A percentile compares a stretch with the other conserved stretches of the same genome.
Conservation (phyloP, 306 rosid species). For the Cicer yamashitae region DNA sequence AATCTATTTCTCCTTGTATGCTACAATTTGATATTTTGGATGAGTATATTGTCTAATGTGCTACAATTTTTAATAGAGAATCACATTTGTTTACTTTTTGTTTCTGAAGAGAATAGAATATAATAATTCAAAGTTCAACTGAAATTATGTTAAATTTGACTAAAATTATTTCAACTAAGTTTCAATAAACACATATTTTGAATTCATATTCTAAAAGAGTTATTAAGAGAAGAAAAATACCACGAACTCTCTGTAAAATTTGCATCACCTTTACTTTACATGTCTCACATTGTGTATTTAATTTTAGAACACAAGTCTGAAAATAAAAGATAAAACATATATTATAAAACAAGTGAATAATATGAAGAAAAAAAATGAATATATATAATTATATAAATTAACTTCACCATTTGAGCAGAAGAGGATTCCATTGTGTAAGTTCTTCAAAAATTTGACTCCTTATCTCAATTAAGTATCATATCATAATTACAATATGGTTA, state of each 20-base stretch:
- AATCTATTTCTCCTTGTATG: too few species aligned
- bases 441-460: not conserved
- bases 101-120: too few species aligned
- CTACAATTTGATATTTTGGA: too few species aligned
- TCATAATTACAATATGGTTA: not conserved
- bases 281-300: slow-evolving; percentile 48
- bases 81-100: not conserved
- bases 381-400: not conserved
- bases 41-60: not conserved
- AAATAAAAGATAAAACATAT: slow-evolving; percentile 4
- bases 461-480: not conserved
- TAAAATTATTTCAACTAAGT: too few species aligned
- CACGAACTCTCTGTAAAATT: slow-evolving; percentile 45
- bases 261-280: slow-evolving; percentile 51
- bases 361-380: not conserved
- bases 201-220: not conserved
- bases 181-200: not conserved
- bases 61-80: slow-evolving; percentile 11
- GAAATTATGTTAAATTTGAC: too few species aligned
- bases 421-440: slow-evolving; percentile 48
- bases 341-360: not conserved
- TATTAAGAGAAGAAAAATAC: slow-evolving; percentile 35
- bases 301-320: slow-evolving; percentile 55
- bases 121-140: too few species aligned
- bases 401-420: slow-evolving; percentile 51